Base-by-base conservation (phyloP, 2,329 filamentous ascomycete species). In the Metarhizium humberi region DNA sequence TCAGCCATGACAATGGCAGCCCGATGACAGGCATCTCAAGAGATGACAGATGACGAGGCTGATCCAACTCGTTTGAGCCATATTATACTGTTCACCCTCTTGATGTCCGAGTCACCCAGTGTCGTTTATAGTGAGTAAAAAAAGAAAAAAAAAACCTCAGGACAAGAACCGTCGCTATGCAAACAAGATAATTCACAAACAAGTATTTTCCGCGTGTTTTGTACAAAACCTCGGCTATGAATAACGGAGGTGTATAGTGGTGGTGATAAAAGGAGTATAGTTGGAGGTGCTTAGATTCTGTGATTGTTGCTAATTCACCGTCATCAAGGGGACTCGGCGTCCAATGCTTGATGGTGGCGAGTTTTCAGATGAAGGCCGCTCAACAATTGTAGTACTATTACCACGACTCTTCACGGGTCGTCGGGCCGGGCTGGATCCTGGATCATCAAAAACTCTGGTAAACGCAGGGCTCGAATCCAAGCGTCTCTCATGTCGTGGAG, bases 381-480 rank as follows among this genome's bases (percentile, higher is more conserved):
- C 76, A 53, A 79, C 68, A 2, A 78, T 70, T 2, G 81, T 78
- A 58, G 75, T 81, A 61, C 72, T 79, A 4, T 47, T 53, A 61
- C 79, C 81, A 38, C 77, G 79, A 58, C 74, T 81, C 60, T 78
- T 76, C 32, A 73, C 71, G 8, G 76, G 64, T 56, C 76, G 73
- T 60, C 75, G 76, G 25, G 79, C 74, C 4, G 81, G 79, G 56
- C 77, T 84, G 13, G 78, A 74, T 43, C 75, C 75, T 1, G 83
- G 82, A 48, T 85, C 81, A 10, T 83, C 81, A 61, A 87, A 87
- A 42, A 87, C 81, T 29, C 80, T 73, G 3, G 82, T 86, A 59
- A 87, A 87, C 1, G 84, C 83, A n/a, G 84, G 84, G 62, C 82
- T 86, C 3, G 80, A 82, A 52, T 84, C 80, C 40, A 71, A 67